phyloP scores from a whole-genome alignment of 2,329 filamentous ascomycete species.

The Aspergillus sp. region DNA sequence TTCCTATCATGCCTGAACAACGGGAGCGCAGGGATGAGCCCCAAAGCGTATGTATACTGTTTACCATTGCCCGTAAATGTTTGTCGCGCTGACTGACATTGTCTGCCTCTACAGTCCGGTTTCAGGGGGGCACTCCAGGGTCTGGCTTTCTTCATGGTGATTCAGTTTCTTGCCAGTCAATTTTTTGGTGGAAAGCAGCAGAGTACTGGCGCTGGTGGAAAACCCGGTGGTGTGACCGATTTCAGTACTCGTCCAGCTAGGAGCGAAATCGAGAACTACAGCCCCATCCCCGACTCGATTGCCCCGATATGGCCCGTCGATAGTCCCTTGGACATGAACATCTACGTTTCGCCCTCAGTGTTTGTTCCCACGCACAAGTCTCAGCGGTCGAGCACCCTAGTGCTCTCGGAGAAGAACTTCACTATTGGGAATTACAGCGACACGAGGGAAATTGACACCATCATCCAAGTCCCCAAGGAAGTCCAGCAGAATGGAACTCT shows the following conservation, averaged over 20 bases:
- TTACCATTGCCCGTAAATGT: neutral
- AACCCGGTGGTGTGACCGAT: conserved; percentile 53
- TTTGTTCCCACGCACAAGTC: conserved; percentile 64
- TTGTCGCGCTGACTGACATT: conserved; percentile 1
- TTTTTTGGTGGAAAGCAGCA: conserved; percentile 49
- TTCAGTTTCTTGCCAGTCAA: conserved; percentile 58
- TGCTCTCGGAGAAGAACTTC: conserved; percentile 79
- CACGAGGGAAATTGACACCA: conserved; percentile 72
- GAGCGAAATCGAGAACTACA: conserved; percentile 34
- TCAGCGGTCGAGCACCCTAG: conserved; percentile 65
- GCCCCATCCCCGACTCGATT: conserved; percentile 65
- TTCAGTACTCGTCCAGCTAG: conserved; percentile 64
- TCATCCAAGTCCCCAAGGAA: conserved; percentile 70
- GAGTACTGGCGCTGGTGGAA: conserved; percentile 21
- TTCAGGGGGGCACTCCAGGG: conserved; percentile 52
- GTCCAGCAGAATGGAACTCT: conserved; percentile 92
- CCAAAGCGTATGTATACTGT: conserved; percentile 28
- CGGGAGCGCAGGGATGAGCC: conserved; percentile 36
- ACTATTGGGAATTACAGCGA: conserved; percentile 77
- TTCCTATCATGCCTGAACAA: conserved; percentile 39
- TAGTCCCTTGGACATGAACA: conserved; percentile 74
- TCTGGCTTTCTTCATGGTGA: conserved; percentile 58
- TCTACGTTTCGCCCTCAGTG: conserved; percentile 79
- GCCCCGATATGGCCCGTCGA: conserved; percentile 86
- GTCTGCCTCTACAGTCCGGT: conserved; percentile 34